phyloP scores from a whole-genome alignment of 1,284 basidiomycete species.

The Trametes versicolor region DNA sequence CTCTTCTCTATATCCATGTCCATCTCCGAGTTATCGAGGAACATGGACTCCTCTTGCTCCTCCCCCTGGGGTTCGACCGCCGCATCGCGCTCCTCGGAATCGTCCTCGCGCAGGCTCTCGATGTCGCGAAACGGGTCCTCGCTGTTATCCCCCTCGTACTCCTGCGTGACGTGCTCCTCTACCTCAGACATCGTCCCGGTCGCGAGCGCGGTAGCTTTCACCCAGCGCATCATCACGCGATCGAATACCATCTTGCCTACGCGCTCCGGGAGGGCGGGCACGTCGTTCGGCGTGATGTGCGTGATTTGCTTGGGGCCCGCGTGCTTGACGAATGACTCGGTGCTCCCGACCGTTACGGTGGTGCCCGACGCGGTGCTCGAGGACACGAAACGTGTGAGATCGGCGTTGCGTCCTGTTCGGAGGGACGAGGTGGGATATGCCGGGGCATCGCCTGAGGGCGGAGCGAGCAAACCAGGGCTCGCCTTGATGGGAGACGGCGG shows the following conservation, averaged over 20 bases:
- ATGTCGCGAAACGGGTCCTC: constrained; percentile 90
- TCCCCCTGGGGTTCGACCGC: constrained; percentile 33
- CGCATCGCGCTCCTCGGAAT: constrained; percentile 22
- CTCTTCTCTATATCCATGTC: constrained; percentile 52
- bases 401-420: constrained; percentile 65
- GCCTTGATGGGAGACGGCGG: constrained; percentile 31
- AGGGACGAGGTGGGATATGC: constrained; percentile 62
- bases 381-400: constrained; percentile 88
- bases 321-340: constrained; percentile 86
- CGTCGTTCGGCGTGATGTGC: constrained; percentile 83
- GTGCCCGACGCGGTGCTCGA: constrained; percentile 83
- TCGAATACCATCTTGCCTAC: constrained; percentile 92
- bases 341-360: constrained; percentile 73
- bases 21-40: constrained; percentile 38
- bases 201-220: constrained; percentile 62
- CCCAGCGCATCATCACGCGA: constrained; percentile 83
- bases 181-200: constrained; percentile 45
- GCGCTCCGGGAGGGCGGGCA: constrained; percentile 77
- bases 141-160: constrained; percentile 58
- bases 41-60: constrained; percentile 42
- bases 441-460: constrained; percentile 36
- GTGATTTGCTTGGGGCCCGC: constrained; percentile 78
- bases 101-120: constrained; percentile 80
- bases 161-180: constrained; percentile 49
- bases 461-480: constrained; percentile 37